These are phyloP conservation scores for Colletotrichum theobromicola DNA, from an alignment of 2,329 filamentous ascomycete species.

Conservation along the genomic window DNA sequence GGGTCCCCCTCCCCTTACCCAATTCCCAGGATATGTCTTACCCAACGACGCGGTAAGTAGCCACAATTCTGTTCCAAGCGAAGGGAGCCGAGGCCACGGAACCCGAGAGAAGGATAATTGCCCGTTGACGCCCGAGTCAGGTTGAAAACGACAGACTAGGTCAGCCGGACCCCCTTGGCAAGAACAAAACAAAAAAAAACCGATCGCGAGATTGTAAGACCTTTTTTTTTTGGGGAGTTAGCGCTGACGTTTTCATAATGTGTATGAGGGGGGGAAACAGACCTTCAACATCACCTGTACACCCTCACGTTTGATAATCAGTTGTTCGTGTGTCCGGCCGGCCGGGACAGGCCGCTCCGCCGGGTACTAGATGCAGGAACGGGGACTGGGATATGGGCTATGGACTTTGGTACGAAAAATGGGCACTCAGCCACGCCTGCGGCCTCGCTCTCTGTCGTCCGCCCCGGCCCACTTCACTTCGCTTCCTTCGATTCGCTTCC, in stretches of 20 bases:
- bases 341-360: slow-evolving; percentile 1
- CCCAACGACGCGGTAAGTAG: slow-evolving; percentile 29
- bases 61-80: background rate
- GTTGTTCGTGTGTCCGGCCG: slow-evolving; percentile 24
- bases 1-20: background rate
- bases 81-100: background rate
- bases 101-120: background rate
- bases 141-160: slow-evolving; percentile 29
- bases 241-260: background rate
- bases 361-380: slow-evolving; percentile 53
- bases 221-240: background rate
- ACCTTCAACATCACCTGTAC: slow-evolving; percentile 32
- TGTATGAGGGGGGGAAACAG: background rate
- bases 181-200: background rate
- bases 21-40: slow-evolving; percentile 26
- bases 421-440: background rate
- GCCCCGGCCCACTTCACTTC: background rate
- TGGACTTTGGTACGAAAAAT: slow-evolving; percentile 43
- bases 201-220: background rate
- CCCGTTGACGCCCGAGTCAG: background rate
- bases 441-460: background rate
- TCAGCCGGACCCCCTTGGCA: background rate
- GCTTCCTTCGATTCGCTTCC: background rate
- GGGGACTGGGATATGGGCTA: slow-evolving; percentile 51
- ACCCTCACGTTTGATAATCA: slow-evolving; percentile 28